Evolutionary conservation across 305 asterid species (phyloP), one percentile per base, ranked within the genome.

Genomic region (Fraxinus greggii): DNA sequence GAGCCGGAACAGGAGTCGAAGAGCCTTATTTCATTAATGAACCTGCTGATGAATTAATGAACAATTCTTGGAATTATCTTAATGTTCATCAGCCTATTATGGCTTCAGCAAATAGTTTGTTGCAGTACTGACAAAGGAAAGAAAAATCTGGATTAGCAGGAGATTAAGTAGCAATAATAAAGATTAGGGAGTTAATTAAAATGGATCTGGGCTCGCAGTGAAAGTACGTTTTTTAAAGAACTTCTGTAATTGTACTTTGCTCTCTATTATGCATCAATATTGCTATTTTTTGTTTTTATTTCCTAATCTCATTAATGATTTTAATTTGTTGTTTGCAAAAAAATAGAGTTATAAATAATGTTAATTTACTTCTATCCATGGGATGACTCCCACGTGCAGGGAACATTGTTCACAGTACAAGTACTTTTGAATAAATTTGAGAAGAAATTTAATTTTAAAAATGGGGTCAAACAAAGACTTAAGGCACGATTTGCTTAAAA

Each of bases 21-120:
- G 48, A 65, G 51, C 33, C 77, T 83, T 56, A 79, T 79, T 42
- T 80, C 45, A 65, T 32, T 4, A 75, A 40, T n/a, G 90, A 82
- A 51, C 80, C 82, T 59, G 83, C 72, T 13, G 92, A 85, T 77
- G 88, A 82, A 33, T 24, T 84, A 26, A 38, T 86, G 40, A 86
- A 80, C 79, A 88, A 74, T 79, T 77, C 89, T 2, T 92, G 97
- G 97, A 92, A 87, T 72, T 83, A 87, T 42, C 67, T 84, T 5
- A 70, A 78, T 65, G 69, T 69, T 19, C 88, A 89, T 83, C 98
- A 48, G 21, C 59, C 21, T 15, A 48, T 90, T 4, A 85, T 82
- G 90, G 90, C 97, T 36, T 84, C 90, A 76, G 90, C 93, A 15
- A 92, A 92, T 76, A 67, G 78, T 8, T 85, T 88, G 77, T 83